A percentile compares a stretch with the other conserved stretches of the same genome.
These are phyloP conservation scores for Glaciozyma antarctica DNA, from an alignment of 768 basidiomycete genomes.

Conservation along the genomic window DNA sequence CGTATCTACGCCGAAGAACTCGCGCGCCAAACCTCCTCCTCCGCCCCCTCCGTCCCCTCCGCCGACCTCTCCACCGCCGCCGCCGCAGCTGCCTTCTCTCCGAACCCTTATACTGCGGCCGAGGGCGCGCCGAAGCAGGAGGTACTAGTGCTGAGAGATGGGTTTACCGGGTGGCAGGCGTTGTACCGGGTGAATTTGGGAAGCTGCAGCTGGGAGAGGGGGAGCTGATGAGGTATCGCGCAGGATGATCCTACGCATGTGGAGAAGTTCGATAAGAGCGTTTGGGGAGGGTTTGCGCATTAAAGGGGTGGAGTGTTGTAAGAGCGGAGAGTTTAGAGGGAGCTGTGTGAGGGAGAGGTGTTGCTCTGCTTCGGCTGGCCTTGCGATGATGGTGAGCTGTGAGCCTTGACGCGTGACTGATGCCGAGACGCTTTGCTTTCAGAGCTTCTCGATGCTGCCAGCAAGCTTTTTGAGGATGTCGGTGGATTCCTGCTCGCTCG, in stretches of 20 bases:
- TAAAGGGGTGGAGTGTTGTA: not conserved
- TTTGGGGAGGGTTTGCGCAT: constrained; percentile 6
- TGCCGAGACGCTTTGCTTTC: no score
- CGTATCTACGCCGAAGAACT: constrained; percentile 26
- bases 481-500: no score
- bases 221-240: not conserved
- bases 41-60: not conserved
- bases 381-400: no score
- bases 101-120: constrained; percentile 8
- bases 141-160: constrained; percentile 24
- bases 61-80: not conserved
- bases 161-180: constrained; percentile 16
- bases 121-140: constrained; percentile 8
- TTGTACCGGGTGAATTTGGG: constrained; percentile 15
- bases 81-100: constrained; percentile 5
- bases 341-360: no score
- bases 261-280: constrained; percentile 18
- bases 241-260: constrained; percentile 20
- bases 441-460: no score
- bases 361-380: no score
- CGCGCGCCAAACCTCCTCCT: not conserved
- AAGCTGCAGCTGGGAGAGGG: no score
- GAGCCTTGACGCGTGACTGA: no score
- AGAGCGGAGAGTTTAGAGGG: no score
- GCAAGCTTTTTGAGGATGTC: no score